Base-by-base conservation (phyloP, 495 filamentous ascomycete genomes). In the Penicillium goetzii region DNA sequence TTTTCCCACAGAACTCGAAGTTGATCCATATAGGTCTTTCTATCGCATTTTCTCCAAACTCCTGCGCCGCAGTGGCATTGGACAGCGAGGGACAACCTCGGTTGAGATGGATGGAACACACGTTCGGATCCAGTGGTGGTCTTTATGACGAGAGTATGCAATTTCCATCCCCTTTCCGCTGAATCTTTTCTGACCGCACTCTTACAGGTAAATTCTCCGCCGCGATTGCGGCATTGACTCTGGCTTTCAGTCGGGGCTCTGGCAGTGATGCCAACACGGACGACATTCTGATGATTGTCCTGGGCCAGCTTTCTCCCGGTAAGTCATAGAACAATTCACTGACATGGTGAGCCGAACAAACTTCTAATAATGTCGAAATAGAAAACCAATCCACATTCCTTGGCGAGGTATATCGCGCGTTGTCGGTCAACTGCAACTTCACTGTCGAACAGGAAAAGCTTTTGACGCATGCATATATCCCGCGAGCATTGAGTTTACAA, bases 41-140 rank as follows among this genome's bases (percentile, higher is more conserved):
- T 56, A 83, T 87, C 38, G 85, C 88, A 17, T 84, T 93, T 58
- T 95, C 91, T 9, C 90, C 92, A 0, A 93, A 89, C 57, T 83
- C 85, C 41, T 92, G 88, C 66, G 85, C 88, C 36, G 80, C 88
- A 26, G 85, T 86, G 0, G 80, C 82, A 53, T 78, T 92, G 30
- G 85, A 88, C 59, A 82, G 87, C 58, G 88, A 92, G 54, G 86
- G 86, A 5, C 81, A 85, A 33, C 72, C 89, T 21, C 85, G 86
- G 65, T 81, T 92, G 75, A 84, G 84, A 56, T 75, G 75, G 14
- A 83, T 93, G 75, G 83, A 87, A 32, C 79, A 83, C 56, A 75
- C 76, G 1, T 82, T 80, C 43, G 78, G 78, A 25, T 69, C 72
- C 12, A 71, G 72, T 54, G 72, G 65, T 30, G 76, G 71, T 21